Conservation (phyloP, 2,329 filamentous ascomycete species). For the Trichophyton benhamiae region DNA sequence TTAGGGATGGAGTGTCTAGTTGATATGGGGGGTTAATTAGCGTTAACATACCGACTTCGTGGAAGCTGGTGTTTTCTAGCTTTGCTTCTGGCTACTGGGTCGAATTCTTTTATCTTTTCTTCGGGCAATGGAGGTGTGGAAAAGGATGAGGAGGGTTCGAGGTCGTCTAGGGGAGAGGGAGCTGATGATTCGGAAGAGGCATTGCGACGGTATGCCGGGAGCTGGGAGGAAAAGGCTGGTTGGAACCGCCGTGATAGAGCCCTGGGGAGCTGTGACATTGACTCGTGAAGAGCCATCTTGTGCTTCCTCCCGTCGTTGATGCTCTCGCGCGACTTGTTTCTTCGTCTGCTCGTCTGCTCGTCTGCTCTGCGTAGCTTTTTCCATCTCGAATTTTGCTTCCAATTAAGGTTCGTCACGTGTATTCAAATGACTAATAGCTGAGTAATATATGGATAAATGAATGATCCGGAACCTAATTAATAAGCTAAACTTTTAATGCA, state of each 20-base stretch:
- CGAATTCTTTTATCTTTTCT: conserved; percentile 36
- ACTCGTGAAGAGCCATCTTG: conserved; percentile 30
- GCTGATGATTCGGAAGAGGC: conserved; percentile 31
- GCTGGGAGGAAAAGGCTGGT: conserved; percentile 22
- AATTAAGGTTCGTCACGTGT: background rate
- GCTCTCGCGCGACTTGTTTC: background rate
- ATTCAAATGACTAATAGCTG: background rate
- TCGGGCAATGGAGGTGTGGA: conserved; percentile 26
- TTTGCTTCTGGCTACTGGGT: conserved; percentile 38
- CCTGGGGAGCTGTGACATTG: conserved; percentile 29
- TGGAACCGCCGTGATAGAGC: conserved; percentile 25
- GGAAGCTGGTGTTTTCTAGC: conserved; percentile 35
- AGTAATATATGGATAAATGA: background rate
- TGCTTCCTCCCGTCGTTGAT: background rate
- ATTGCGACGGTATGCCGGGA: conserved; percentile 33
- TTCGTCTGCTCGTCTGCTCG: background rate
- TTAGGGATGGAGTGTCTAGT: no score
- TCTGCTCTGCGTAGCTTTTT: background rate
- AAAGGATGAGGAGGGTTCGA: conserved; percentile 39
- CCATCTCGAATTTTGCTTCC: conserved; percentile 1
- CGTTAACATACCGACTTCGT: conserved; percentile 40
- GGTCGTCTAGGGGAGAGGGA: conserved; percentile 27
- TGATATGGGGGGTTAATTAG: no score
- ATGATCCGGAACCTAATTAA: background rate
- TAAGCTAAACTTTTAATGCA: background rate